A percentile compares a stretch with the other conserved stretches of the same genome.
Conservation (phyloP, 306 rosid species). For the Arachis stenosperma region DNA sequence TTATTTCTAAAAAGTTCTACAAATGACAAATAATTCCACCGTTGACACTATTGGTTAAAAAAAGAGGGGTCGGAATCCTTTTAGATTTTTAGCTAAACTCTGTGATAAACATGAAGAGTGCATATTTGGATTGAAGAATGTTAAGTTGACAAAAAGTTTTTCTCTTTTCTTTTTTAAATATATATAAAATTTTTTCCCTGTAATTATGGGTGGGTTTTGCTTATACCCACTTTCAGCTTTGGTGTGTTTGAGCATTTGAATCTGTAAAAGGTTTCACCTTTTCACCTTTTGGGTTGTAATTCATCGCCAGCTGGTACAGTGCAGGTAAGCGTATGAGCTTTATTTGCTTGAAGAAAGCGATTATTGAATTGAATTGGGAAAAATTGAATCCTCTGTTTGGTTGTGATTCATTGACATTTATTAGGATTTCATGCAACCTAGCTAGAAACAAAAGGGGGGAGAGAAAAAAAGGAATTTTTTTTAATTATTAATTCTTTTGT, state of each 20-base stretch:
- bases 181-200: no score
- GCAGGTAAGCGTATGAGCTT: slow-evolving; percentile 35
- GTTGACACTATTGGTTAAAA: neutral
- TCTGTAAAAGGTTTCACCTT: slow-evolving; percentile 14
- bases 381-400: neutral
- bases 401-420: neutral
- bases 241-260: slow-evolving; percentile 28
- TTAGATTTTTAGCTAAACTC: slow-evolving; percentile 32
- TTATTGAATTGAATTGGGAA: slow-evolving; percentile 19
- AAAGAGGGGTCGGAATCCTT: slow-evolving; percentile 30
- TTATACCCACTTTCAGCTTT: slow-evolving; percentile 5
- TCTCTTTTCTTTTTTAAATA: neutral
- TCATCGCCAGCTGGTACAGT: slow-evolving; percentile 26
- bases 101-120: slow-evolving; percentile 33
- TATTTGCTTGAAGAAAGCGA: slow-evolving; percentile 21
- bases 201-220: neutral
- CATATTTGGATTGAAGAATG: slow-evolving; percentile 19
- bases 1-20: neutral
- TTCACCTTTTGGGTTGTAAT: slow-evolving; percentile 15
- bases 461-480: neutral
- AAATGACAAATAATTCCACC: slow-evolving; percentile 3
- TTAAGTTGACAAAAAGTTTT: slow-evolving; percentile 27
- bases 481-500: slow-evolving; percentile 12
- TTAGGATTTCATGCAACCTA: slow-evolving; percentile 32
- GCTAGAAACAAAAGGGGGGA: neutral